Conservation (phyloP, 2,329 filamentous ascomycete species). For the Chlorencoelia australis region DNA sequence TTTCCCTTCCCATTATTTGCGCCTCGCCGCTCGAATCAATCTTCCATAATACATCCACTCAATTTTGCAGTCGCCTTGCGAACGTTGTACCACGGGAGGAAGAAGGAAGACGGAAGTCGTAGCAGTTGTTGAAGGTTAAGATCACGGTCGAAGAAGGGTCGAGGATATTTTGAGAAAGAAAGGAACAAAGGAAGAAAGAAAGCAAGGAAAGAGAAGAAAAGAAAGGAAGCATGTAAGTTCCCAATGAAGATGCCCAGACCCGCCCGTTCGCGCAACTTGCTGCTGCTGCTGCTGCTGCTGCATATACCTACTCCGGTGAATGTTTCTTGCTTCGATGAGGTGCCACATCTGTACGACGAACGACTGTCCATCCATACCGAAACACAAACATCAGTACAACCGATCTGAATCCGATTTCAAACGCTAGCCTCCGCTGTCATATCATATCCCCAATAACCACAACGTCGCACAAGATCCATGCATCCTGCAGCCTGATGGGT, state of each 20-base stretch:
- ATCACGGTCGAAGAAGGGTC: conserved; percentile 17
- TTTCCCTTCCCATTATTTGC: too few species aligned
- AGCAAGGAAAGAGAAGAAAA: neutral
- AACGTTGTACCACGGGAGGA: conserved; percentile 24
- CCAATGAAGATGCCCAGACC: too few species aligned
- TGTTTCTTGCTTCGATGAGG: conserved; percentile 8
- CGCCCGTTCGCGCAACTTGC: too few species aligned
- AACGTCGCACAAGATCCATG: conserved; percentile 25
- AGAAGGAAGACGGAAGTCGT: conserved; percentile 24
- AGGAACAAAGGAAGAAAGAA: conserved; percentile 1
- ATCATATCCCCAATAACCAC: too few species aligned
- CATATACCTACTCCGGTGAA: conserved; percentile 9
- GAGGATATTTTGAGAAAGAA: conserved; percentile 7
- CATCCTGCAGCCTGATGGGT: conserved; percentile 25
- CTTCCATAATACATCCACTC: conserved; percentile 8
- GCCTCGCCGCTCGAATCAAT: too few species aligned
- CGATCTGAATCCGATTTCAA: conserved; percentile 5
- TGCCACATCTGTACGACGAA: conserved; percentile 18
- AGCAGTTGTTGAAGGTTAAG: conserved; percentile 18
- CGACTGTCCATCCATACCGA: conserved; percentile 3
- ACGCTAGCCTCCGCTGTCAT: too few species aligned
- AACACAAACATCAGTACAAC: conserved; percentile 5
- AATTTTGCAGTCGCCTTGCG: conserved; percentile 17
- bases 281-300: too few species aligned
- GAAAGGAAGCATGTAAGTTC: conserved; percentile 4